A percentile compares a stretch with the other conserved stretches of the same genome.
These are phyloP conservation scores for Aegilops longissima DNA, from an alignment of 176 grass and related monocot species.

Conservation along the genomic window DNA sequence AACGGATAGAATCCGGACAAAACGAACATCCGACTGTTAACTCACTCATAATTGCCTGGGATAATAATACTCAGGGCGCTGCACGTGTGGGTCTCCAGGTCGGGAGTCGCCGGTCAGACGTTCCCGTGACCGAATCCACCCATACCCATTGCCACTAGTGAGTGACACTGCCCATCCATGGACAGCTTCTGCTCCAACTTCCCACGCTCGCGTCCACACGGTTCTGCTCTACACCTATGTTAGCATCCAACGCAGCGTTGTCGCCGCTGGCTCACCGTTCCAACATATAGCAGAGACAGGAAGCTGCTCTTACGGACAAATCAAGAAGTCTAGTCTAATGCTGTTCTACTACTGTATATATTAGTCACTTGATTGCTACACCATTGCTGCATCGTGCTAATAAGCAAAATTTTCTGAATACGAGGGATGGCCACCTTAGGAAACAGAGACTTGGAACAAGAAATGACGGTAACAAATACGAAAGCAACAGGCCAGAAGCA, in stretches of 20 bases:
- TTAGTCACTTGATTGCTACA: too few relatives aligned
- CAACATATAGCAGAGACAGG: not conserved
- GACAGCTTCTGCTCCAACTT: constrained; percentile 20
- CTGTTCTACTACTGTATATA: too few relatives aligned
- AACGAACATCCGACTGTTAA: too few relatives aligned
- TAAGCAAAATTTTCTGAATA: too few relatives aligned
- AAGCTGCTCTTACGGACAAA: not conserved
- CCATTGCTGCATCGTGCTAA: too few relatives aligned
- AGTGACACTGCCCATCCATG: not conserved
- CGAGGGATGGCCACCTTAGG: not conserved
- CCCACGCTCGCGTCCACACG: not conserved
- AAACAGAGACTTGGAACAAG: not conserved
- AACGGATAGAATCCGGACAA: too few relatives aligned
- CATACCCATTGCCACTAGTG: not conserved
- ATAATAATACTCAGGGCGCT: not conserved
- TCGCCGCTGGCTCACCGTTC: not conserved
- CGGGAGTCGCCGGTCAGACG: constrained; percentile 25
- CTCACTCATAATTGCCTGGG: too few relatives aligned
- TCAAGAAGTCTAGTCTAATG: too few relatives aligned
- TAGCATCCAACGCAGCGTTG: not conserved
- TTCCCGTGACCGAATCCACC: constrained; percentile 34
- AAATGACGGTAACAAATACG: not conserved
- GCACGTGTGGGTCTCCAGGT: constrained; percentile 26
- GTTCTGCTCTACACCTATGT: not conserved
- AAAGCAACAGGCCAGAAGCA: not conserved